Percentiles rank a stretch among this genome's conserved stretches.
These are phyloP conservation scores for Psilocybe cyanescens DNA, from an alignment of 768 basidiomycete species.

Conservation along the genomic window DNA sequence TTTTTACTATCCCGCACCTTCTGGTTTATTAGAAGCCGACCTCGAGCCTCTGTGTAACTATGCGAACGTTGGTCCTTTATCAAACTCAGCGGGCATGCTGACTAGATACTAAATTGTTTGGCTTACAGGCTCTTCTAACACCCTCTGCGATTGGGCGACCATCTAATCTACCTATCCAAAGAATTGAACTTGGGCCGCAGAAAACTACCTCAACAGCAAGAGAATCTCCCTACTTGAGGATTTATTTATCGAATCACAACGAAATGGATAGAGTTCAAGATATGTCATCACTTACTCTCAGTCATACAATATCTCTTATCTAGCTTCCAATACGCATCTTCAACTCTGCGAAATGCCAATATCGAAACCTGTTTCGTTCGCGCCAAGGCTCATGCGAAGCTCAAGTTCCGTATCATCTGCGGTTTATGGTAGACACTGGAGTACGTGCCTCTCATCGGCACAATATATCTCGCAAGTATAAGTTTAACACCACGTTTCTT, in stretches of 20 bases:
- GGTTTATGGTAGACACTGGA: slow-evolving; percentile 95
- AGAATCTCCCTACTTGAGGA: slow-evolving; percentile 74
- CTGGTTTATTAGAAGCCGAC: slow-evolving; percentile 72
- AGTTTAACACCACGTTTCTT: not conserved
- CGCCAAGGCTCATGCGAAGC: slow-evolving; percentile 80
- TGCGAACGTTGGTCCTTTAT: slow-evolving; percentile 65
- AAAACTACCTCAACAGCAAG: slow-evolving; percentile 81
- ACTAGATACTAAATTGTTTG: not conserved
- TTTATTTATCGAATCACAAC: slow-evolving; percentile 70
- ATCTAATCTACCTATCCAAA: slow-evolving; percentile 37
- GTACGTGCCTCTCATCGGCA: slow-evolving; percentile 38
- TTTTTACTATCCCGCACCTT: slow-evolving; percentile 86
- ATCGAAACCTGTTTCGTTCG: slow-evolving; percentile 54
- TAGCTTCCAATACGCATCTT: slow-evolving; percentile 47
- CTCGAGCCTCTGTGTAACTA: slow-evolving; percentile 59
- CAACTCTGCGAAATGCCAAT: slow-evolving; percentile 70
- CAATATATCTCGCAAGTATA: not conserved
- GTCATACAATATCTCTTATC: slow-evolving; percentile 12
- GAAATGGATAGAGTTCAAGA: slow-evolving; percentile 81
- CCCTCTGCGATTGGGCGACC: not conserved
- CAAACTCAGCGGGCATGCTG: not conserved
- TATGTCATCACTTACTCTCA: slow-evolving; percentile 44
- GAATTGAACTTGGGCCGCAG: slow-evolving; percentile 59
- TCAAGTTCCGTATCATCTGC: slow-evolving; percentile 81
- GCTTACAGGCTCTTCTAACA: not conserved